Percentiles rank a stretch among this genome's conserved stretches.
Evolutionary conservation across 208 protist genomes (phyloP).

Genomic region (Trypanosoma congolense): DNA sequence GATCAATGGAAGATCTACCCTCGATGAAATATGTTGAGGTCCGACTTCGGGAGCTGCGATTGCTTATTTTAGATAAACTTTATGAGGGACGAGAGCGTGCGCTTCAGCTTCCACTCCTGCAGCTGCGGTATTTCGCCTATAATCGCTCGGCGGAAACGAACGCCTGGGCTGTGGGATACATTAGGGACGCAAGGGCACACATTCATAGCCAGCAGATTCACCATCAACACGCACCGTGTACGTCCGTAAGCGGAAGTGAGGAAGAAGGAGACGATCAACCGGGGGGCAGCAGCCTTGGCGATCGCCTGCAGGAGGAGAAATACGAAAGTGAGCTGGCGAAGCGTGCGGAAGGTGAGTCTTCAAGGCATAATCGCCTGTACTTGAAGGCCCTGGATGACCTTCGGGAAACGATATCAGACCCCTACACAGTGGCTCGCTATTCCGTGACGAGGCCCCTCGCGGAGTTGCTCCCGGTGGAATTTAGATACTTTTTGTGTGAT

Average conservation of each 20-base stretch:
- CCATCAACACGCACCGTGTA: conserved; percentile 1
- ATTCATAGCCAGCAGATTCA: not conserved
- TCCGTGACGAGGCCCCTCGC: conserved; percentile 18
- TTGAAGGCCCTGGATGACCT: conserved; percentile 21
- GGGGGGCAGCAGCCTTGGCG: not conserved
- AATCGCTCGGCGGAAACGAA: conserved; percentile 20
- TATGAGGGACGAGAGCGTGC: conserved; percentile 22
- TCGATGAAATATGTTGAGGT: conserved; percentile 27
- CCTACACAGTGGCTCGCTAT: conserved; percentile 22
- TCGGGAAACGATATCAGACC: conserved; percentile 17
- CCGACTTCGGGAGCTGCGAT: conserved; percentile 22
- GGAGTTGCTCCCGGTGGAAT: conserved; percentile 30
- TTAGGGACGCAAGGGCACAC: not conserved
- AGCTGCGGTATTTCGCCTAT: conserved; percentile 28
- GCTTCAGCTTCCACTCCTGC: conserved; percentile 24
- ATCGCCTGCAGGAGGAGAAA: not conserved
- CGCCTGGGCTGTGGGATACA: conserved; percentile 29
- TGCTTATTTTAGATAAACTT: conserved; percentile 17
- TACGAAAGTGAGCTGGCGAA: not conserved
- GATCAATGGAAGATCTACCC: conserved; percentile 20
- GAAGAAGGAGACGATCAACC: not conserved
- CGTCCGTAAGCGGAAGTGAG: not conserved
- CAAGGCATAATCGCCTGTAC: not conserved
- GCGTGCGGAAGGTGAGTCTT: not conserved
- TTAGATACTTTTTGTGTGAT: conserved; percentile 39